These are phyloP conservation scores for Vitellaria paradoxa DNA, from an alignment of 179 eudicot species.

Conservation along the genomic window DNA sequence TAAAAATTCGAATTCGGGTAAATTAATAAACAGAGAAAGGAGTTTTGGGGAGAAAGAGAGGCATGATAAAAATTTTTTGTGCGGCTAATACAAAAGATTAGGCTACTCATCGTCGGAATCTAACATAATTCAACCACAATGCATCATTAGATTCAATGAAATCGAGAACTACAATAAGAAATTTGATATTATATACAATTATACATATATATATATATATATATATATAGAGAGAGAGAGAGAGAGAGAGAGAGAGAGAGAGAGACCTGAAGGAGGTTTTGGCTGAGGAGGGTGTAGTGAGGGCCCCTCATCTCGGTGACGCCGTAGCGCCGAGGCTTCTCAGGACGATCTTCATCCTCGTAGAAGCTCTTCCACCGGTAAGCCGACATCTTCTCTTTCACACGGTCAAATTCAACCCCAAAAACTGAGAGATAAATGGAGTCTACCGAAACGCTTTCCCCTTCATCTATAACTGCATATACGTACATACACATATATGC, in stretches of 20 bases:
- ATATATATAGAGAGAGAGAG: too few species aligned
- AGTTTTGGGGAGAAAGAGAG: too few species aligned
- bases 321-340: slow-evolving; percentile 78
- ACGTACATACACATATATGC: too few species aligned
- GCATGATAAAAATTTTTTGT: too few species aligned
- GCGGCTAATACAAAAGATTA: too few species aligned
- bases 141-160: too few species aligned
- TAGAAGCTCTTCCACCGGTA: slow-evolving; percentile 77
- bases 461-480: background rate
- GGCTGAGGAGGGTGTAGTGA: slow-evolving; percentile 60
- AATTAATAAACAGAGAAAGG: background rate
- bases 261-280: slow-evolving; percentile 56
- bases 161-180: too few species aligned
- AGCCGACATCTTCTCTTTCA: slow-evolving; percentile 32
- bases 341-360: slow-evolving; percentile 95
- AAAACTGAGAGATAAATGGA: background rate
- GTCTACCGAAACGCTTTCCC: background rate
- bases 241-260: background rate
- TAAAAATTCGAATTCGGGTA: background rate
- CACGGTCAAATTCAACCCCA: background rate
- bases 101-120: too few species aligned
- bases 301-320: slow-evolving; percentile 89
- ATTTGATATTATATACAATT: too few species aligned
- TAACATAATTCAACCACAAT: too few species aligned
- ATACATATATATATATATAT: too few species aligned